Evolutionary conservation across 2,329 filamentous ascomycete genomes (phyloP).

Genomic region (Exutisphaerella laricina): DNA sequence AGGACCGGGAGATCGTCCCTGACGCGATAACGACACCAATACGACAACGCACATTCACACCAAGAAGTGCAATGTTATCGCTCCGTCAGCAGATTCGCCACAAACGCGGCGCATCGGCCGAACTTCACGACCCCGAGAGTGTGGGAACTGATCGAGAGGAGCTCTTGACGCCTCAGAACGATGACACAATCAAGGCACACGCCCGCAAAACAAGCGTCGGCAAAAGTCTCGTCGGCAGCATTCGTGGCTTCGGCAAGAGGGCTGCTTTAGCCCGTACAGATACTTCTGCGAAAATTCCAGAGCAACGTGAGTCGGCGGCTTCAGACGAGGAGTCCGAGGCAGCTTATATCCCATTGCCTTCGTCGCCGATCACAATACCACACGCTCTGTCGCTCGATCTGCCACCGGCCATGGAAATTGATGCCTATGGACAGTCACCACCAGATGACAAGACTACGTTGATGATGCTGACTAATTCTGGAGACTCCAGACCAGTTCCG

Average conservation of each 20-base stretch:
- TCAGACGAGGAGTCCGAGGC: slow-evolving; percentile 16
- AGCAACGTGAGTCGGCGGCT: slow-evolving; percentile 6
- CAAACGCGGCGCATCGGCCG: slow-evolving; percentile 1
- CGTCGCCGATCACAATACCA: slow-evolving; percentile 24
- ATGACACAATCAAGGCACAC: slow-evolving; percentile 8
- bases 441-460: slow-evolving; percentile 8
- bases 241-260: slow-evolving; percentile 19
- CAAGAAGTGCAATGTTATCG: slow-evolving; percentile 18
- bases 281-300: slow-evolving; percentile 6
- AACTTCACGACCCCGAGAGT: background rate
- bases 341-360: slow-evolving; percentile 19
- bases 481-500: slow-evolving; percentile 8
- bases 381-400: slow-evolving; percentile 25
- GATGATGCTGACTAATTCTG: slow-evolving; percentile 11
- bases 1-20: too few species aligned
- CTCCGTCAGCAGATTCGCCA: slow-evolving; percentile 18
- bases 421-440: slow-evolving; percentile 12
- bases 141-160: background rate
- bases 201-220: slow-evolving; percentile 20
- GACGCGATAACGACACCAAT: too few species aligned
- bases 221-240: slow-evolving; percentile 24
- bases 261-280: slow-evolving; percentile 2
- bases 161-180: background rate
- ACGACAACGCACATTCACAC: slow-evolving; percentile 16
- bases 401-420: slow-evolving; percentile 18